Base-by-base conservation (phyloP, 2,329 filamentous ascomycete genomes). In the Aspergillus hortae region DNA sequence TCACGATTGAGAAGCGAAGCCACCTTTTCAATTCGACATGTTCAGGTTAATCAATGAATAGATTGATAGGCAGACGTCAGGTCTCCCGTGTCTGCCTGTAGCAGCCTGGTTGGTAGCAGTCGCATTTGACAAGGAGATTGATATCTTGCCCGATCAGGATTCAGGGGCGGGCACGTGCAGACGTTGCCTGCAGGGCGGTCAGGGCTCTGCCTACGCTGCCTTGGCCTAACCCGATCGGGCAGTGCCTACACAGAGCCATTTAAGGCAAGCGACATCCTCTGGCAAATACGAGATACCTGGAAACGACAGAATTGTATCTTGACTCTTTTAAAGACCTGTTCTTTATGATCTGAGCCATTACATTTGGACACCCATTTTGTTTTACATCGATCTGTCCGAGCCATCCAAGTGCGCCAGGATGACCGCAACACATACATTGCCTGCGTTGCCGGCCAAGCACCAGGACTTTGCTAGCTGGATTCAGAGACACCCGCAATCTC, bases 401-500 rank as follows among this genome's bases (percentile, higher is more conserved):
- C 17, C 17, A 43, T 43, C 21, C 14, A 38, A 38, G 15, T n/a
- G 35, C 35, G 35, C 35, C 12, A 15, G 14, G 1, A 27, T 36
- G 42, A 49, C 10, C 49, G 57, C 57, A 53, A 27, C 19, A 27
- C 40, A 45, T 21, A 51, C 51, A 12, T 52, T 70, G 15, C 68
- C 67, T 7, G n/a, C 54, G 7, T 35, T 69, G 4, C 68, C 68
- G 2, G 59, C 51, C 7, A 60, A 63, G 15, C 67, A 71, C 42
- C 47, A 52, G 11, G 48, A 66, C 9, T 66, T 72, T 25, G 32
- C 67, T 33, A 40, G 51, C 14, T 63, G 68, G 56, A 44, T 70
- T 30, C 43, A 57, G 6, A 53, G 59, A 5, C 55, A 66, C 10
- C 56, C 60, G 4, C 49, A 64, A 4, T 61, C 49, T 5, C 59